Evolutionary conservation across 1,139 yeast genomes (phyloP).

Genomic region (Magnusiomyces ingens): DNA sequence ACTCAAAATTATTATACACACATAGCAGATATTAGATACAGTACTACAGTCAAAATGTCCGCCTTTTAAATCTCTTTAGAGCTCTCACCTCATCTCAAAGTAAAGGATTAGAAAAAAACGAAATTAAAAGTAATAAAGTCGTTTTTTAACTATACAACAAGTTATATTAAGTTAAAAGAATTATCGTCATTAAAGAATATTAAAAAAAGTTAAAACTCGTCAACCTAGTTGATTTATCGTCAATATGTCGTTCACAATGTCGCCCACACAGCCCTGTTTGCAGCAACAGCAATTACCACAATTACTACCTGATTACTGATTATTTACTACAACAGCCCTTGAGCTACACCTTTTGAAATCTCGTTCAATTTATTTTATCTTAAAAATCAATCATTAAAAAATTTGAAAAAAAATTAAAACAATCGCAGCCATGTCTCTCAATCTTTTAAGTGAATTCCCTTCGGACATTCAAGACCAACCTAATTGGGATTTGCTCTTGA

Average conservation of each 20-base stretch:
- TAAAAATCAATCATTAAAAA: background rate
- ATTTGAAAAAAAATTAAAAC: background rate
- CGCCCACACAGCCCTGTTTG: constrained; percentile 14
- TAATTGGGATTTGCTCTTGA: constrained; percentile 11
- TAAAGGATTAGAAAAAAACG: background rate
- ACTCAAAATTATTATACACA: background rate
- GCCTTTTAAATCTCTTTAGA: background rate
- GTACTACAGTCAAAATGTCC: no score
- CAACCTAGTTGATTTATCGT: constrained; percentile 3
- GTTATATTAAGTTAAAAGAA: no score
- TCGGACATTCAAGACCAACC: constrained; percentile 27
- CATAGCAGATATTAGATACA: no score
- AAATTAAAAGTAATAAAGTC: background rate
- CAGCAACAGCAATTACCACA: constrained; percentile 13
- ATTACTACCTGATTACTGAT: constrained; percentile 3
- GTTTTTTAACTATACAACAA: background rate
- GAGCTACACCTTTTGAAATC: background rate
- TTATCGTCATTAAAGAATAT: no score
- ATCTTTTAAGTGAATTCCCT: constrained; percentile 25
- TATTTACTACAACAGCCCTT: background rate
- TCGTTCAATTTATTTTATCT: background rate
- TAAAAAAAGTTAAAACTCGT: background rate
- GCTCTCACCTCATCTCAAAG: background rate
- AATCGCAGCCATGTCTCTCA: background rate
- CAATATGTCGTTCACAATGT: constrained; percentile 16